phyloP scores from a whole-genome alignment of 106 monocot species.

The Dendrobium nobile region DNA sequence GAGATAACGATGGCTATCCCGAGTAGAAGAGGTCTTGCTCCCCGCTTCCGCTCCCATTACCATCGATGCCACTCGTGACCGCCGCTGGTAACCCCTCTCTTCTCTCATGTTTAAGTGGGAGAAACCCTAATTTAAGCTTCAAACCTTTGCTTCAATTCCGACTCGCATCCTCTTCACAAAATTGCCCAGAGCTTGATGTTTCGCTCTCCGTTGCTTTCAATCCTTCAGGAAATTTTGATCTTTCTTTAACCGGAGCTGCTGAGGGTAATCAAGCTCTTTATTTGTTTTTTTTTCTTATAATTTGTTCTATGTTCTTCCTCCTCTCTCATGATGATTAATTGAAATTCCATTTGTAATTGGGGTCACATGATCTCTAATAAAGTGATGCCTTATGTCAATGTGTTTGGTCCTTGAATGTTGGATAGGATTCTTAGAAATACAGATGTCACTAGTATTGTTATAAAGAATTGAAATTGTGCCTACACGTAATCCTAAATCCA shows the following conservation, averaged over 20 bases:
- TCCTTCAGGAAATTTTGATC: slow-evolving; percentile 70
- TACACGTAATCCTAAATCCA: no score
- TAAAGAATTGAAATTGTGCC: no score
- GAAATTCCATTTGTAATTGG: no score
- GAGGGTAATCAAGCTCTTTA: slow-evolving; percentile 15
- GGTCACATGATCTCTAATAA: no score
- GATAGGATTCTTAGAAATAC: no score
- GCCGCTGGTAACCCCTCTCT: not conserved
- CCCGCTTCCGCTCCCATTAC: not conserved
- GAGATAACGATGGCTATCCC: not conserved
- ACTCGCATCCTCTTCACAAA: not conserved
- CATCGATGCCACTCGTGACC: slow-evolving; percentile 6
- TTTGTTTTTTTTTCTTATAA: not conserved
- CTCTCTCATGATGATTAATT: not conserved
- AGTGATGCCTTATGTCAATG: no score
- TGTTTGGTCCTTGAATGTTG: no score
- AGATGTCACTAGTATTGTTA: no score
- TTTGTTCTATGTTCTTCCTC: not conserved
- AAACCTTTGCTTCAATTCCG: slow-evolving; percentile 2
- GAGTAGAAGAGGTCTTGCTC: not conserved
- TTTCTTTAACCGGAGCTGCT: slow-evolving; percentile 37
- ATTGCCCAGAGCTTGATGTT: slow-evolving; percentile 19
- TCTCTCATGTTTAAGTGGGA: not conserved
- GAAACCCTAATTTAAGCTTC: not conserved
- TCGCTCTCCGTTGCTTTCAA: slow-evolving; percentile 60